Evolutionary conservation across 1,284 basidiomycete genomes (phyloP).

Genomic region (Baeospora myosura): DNA sequence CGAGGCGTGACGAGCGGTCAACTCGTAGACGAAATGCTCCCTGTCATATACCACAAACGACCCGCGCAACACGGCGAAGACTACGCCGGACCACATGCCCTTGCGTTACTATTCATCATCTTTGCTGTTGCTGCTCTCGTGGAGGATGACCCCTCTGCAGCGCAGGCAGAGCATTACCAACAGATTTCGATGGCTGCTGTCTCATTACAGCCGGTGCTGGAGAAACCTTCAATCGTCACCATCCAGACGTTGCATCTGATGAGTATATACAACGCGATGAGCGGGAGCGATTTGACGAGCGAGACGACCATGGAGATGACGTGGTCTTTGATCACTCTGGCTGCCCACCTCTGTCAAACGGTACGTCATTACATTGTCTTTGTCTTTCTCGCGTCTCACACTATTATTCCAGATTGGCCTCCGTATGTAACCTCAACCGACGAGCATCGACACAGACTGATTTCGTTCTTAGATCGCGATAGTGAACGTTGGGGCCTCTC

Average conservation of each 20-base stretch:
- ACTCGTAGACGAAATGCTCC: slow-evolving; percentile 48
- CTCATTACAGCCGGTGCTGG: slow-evolving; percentile 52
- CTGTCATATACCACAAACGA: slow-evolving; percentile 30
- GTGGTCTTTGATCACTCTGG: slow-evolving; percentile 50
- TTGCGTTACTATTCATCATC: slow-evolving; percentile 56
- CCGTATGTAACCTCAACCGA: slow-evolving; percentile 34
- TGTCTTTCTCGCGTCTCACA: slow-evolving; percentile 8
- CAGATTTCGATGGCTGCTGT: slow-evolving; percentile 54
- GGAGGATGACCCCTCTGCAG: slow-evolving; percentile 20
- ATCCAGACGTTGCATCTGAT: slow-evolving; percentile 57
- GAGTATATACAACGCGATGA: slow-evolving; percentile 48
- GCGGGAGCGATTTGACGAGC: slow-evolving; percentile 26
- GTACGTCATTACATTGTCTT: slow-evolving; percentile 30
- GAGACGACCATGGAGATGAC: slow-evolving; percentile 53
- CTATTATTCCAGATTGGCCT: slow-evolving; percentile 42
- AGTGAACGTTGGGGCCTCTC: slow-evolving; percentile 46
- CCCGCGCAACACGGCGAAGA: slow-evolving; percentile 18
- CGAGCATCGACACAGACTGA: too few relatives aligned
- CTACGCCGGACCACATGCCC: slow-evolving; percentile 41
- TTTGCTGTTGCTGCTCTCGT: slow-evolving; percentile 55
- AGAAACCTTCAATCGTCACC: slow-evolving; percentile 59
- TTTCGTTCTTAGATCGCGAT: slow-evolving; percentile 42
- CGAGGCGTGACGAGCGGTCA: slow-evolving; percentile 42
- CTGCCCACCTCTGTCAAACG: slow-evolving; percentile 50
- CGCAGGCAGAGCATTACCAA: slow-evolving; percentile 54